These are phyloP conservation scores for Oemleria cerasiformis DNA, from an alignment of 306 rosid species.

Conservation along the genomic window DNA sequence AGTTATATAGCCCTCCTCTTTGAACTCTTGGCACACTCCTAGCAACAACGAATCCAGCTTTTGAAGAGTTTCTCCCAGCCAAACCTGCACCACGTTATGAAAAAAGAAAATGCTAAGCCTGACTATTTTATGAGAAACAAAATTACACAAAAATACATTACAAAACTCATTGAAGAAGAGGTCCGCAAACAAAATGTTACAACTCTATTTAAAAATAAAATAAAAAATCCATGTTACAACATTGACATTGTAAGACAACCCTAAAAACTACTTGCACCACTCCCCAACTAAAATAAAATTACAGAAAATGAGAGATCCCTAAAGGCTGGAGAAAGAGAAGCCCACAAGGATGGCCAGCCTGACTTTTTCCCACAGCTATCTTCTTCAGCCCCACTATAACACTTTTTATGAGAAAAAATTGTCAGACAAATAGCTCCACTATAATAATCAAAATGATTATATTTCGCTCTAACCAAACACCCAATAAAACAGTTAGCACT, in stretches of 20 bases:
- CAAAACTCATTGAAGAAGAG: not conserved
- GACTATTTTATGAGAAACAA: not conserved
- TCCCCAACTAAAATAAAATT: not conserved
- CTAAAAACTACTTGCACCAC: not conserved
- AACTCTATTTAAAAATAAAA: not conserved
- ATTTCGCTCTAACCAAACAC: not conserved
- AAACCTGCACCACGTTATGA: slow-evolving; percentile 47
- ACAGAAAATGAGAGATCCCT: not conserved
- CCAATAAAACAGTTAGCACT: not conserved
- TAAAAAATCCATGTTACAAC: not conserved
- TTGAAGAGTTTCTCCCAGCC: slow-evolving; percentile 93
- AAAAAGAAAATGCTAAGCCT: not conserved
- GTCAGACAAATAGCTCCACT: not conserved
- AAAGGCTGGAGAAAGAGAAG: not conserved
- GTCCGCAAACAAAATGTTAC: not conserved
- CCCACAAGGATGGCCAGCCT: not conserved
- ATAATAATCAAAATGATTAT: too few relatives aligned
- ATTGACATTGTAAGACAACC: not conserved
- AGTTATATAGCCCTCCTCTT: slow-evolving; percentile 73
- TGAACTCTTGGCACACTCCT: slow-evolving; percentile 94
- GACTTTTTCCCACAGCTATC: not conserved
- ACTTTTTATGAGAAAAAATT: too few relatives aligned
- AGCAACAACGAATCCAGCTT: slow-evolving; percentile 92
- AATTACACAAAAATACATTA: not conserved
- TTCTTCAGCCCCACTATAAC: too few relatives aligned